These are phyloP conservation scores for Malus sieversii DNA, from an alignment of 306 rosid genomes.

Conservation along the genomic window DNA sequence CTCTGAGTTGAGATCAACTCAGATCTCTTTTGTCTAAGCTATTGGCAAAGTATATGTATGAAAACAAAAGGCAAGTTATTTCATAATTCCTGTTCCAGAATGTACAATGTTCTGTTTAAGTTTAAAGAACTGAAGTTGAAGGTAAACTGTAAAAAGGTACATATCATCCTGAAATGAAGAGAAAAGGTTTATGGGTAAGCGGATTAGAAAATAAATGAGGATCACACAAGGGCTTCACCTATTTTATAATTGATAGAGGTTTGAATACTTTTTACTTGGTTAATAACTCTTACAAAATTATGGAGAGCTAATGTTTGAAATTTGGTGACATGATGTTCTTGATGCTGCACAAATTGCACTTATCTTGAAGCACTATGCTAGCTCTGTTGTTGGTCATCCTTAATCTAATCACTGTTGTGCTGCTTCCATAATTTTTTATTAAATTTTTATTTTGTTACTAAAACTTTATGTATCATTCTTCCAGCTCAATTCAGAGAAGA, in stretches of 20 bases:
- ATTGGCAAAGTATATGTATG: neutral
- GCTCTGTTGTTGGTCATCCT: constrained; percentile 2
- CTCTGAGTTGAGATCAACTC: neutral
- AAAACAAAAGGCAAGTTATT: neutral
- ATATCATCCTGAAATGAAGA: neutral
- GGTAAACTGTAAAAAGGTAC: neutral
- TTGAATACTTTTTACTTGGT: neutral
- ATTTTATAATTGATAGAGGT: neutral
- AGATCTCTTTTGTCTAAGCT: neutral
- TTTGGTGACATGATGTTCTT: neutral
- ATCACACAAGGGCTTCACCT: neutral
- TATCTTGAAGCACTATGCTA: neutral
- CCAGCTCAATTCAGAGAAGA: constrained; percentile 93
- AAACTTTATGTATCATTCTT: constrained; percentile 21
- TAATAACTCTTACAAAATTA: neutral
- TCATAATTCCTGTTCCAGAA: neutral
- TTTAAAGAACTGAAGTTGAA: neutral
- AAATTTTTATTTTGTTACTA: neutral
- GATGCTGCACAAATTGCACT: neutral
- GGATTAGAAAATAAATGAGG: neutral
- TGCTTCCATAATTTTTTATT: constrained; percentile 8
- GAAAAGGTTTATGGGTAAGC: neutral
- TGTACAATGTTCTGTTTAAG: neutral
- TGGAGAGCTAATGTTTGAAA: neutral
- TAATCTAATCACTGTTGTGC: neutral